Evolutionary conservation across 2,329 filamentous ascomycete species (phyloP).

Genomic region (Colletotrichum endophyticum): DNA sequence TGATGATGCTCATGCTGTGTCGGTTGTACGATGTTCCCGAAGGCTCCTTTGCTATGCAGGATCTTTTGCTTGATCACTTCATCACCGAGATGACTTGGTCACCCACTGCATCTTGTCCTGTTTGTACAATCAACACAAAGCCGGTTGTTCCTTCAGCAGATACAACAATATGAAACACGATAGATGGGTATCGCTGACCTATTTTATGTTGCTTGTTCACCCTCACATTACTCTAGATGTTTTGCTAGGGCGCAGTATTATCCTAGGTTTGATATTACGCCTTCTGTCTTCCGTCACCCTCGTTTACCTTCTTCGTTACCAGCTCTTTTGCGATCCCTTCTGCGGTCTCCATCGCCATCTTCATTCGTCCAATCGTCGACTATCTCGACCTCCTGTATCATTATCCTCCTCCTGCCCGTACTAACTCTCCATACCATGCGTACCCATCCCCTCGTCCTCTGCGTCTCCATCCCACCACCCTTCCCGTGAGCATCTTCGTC

Average conservation of each 20-base stretch:
- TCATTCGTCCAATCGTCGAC: accelerated
- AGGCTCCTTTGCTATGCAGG: accelerated
- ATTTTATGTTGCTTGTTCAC: accelerated
- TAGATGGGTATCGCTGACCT: background rate
- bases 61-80: background rate
- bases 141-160: accelerated
- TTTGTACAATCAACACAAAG: background rate
- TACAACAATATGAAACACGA: background rate
- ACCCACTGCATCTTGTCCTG: background rate
- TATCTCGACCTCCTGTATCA: background rate
- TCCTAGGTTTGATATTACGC: background rate
- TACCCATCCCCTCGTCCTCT: background rate
- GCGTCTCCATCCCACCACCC: background rate
- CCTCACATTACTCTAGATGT: background rate
- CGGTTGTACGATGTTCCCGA: accelerated
- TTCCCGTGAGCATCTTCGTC: background rate
- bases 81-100: background rate
- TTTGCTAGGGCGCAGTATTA: background rate
- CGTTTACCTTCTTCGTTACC: background rate
- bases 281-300: background rate
- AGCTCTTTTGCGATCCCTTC: background rate
- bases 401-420: background rate
- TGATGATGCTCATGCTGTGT: accelerated
- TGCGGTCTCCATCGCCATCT: background rate
- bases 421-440: background rate